Percentiles rank a stretch among this genome's conserved stretches.
Conservation (phyloP, 805 yeast genomes). For the Lipomyces spencermartinsiae region DNA sequence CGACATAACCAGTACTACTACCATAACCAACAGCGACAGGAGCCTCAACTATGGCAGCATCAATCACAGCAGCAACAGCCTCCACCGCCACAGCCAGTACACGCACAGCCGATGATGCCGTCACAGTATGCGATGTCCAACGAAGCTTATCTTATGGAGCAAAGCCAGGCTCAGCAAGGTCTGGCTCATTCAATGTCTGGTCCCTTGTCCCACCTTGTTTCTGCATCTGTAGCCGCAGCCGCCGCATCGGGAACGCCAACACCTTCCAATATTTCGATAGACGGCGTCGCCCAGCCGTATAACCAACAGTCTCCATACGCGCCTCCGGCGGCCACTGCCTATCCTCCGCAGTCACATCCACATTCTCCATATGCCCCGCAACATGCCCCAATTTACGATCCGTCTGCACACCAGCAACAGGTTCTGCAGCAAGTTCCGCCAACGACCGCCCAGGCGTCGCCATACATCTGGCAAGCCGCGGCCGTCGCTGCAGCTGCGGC, state of each 20-base stretch:
- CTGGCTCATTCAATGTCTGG: not conserved
- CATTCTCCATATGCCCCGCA: not conserved
- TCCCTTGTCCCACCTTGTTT: not conserved
- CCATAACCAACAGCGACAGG: conserved; percentile 17
- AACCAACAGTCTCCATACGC: conserved; percentile 1
- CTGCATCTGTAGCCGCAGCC: conserved; percentile 15
- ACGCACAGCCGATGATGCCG: conserved; percentile 15
- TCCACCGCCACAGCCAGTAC: not conserved
- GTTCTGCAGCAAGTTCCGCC: not conserved
- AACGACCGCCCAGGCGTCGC: not conserved
- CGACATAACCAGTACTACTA: conserved; percentile 12
- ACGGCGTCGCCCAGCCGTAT: not conserved
- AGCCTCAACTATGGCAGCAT: conserved; percentile 5
- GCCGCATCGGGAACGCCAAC: not conserved
- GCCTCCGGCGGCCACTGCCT: not conserved
- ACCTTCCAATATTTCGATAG: not conserved
- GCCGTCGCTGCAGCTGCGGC: conserved; percentile 1
- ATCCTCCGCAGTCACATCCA: conserved; percentile 1
- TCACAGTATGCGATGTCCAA: not conserved
- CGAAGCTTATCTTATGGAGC: not conserved
- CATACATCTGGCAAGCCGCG: conserved; percentile 11
- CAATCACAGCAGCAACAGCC: not conserved
- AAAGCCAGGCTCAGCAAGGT: not conserved
- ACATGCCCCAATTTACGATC: not conserved
- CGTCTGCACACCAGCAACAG: not conserved